Base-by-base conservation (phyloP, 1,284 basidiomycete genomes). In the Tilletia horrida region DNA sequence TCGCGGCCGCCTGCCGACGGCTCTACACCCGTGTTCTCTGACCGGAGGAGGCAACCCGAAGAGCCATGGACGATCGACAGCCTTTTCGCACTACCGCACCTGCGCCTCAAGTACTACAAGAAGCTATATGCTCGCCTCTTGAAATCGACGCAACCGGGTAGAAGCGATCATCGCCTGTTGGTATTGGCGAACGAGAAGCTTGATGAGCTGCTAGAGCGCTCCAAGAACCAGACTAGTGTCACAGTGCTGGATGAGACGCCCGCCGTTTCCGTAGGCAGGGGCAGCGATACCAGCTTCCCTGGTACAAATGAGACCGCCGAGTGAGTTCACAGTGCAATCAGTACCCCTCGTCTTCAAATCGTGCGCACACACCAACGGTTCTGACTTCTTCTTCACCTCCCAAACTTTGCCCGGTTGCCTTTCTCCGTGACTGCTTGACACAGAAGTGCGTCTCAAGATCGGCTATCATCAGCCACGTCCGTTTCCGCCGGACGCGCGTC, bases 51-150 rank as follows among this genome's bases (percentile, higher is more conserved):
- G 35, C 66, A 73, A 21, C 66, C 71, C 2, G 72, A 45, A 42
- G 71, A 77, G 40, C 66, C 69, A 9, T 97, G 94, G 93, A 90
- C 92, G 0, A 84, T 97, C 7, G 93, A 97, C 76, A 84, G 87
- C 13, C 85, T 97, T 25, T 97, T 97, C 84, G 84, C 91, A 6
- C 86, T 97, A 4, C 95, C 95, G 0, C 90, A 89, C 76, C 85
- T 85, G 16, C 88, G 95, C 31, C 84, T 98, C 67, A 89, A 89
- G 74, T 97, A 97, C 83, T 98, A 97, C 85, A 90, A 89, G 81
- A 94, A 91, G 82, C 86, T 98, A 0, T 98, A 98, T 79, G 86
- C 87, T 57, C 88, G 91, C 52, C 84, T 98, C 43, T 84, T 97
- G 67, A 93, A 91, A 83, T 92, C 89, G 79, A 95, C 93, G 0